Percentiles rank a stretch among this genome's conserved stretches.
Conservation (phyloP, 1,139 yeast species). For the Kodamaea arcana region DNA sequence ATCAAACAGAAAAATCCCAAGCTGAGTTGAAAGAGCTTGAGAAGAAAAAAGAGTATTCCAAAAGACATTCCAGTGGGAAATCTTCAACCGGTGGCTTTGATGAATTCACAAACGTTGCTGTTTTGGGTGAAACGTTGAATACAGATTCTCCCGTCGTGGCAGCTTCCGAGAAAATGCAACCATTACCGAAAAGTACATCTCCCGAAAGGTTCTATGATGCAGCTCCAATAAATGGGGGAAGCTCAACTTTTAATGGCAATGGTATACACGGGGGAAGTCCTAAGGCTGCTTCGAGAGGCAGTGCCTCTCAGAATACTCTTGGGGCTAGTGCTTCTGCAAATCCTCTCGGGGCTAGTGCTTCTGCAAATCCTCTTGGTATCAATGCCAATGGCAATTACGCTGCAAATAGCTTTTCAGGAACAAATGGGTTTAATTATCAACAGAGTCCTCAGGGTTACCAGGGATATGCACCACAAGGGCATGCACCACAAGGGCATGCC, state of each 20-base stretch:
- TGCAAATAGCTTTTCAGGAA: not conserved
- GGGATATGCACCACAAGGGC: not conserved
- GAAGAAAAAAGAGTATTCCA: not conserved
- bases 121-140: constrained; percentile 35
- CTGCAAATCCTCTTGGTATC: not conserved
- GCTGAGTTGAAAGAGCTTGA: not conserved
- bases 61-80: constrained; percentile 2
- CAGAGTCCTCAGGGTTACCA: no score
- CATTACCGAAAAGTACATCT: not conserved
- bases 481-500: not conserved
- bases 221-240: not conserved
- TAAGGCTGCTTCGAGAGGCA: no score
- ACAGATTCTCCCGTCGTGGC: constrained; percentile 16
- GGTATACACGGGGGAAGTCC: no score
- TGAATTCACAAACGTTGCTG: constrained; percentile 44
- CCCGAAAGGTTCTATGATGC: constrained; percentile 4
- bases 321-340: no score
- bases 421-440: not conserved
- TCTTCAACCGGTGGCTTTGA: constrained; percentile 26
- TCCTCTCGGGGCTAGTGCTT: not conserved
- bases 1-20: constrained; percentile 1
- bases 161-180: not conserved
- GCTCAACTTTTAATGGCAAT: constrained; percentile 1
- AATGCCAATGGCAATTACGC: not conserved
- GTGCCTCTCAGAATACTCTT: no score